Percentiles rank a stretch among this genome's conserved stretches.
These are phyloP conservation scores for Lentithecium fluviatile DNA, from an alignment of 495 filamentous ascomycete genomes.

Conservation along the genomic window DNA sequence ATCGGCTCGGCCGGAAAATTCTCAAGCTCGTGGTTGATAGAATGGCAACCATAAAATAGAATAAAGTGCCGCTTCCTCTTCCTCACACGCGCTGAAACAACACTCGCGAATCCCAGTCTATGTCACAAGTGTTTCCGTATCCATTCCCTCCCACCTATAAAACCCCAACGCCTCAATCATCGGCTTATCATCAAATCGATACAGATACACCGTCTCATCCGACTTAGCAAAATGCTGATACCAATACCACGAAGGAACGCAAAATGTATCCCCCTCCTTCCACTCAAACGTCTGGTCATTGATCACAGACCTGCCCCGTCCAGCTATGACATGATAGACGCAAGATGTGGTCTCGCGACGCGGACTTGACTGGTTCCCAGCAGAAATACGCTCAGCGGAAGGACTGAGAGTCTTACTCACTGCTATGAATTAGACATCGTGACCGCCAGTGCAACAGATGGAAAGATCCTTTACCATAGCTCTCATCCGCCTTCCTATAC, in stretches of 20 bases:
- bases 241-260: constrained; percentile 48
- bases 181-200: constrained; percentile 50
- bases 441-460: neutral
- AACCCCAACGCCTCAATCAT: constrained; percentile 50
- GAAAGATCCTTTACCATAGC: constrained; percentile 35
- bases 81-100: too few species aligned
- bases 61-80: too few species aligned
- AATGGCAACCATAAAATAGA: too few species aligned
- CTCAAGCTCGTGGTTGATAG: too few species aligned
- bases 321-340: constrained; percentile 48
- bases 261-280: constrained; percentile 49
- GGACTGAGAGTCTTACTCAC: constrained; percentile 44
- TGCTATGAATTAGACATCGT: constrained; percentile 3
- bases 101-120: neutral
- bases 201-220: constrained; percentile 47
- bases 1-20: too few species aligned
- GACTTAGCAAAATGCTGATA: constrained; percentile 47
- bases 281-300: constrained; percentile 41
- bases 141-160: constrained; percentile 43
- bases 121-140: constrained; percentile 36
- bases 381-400: constrained; percentile 44
- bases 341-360: constrained; percentile 46
- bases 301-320: constrained; percentile 42
- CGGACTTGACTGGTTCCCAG: constrained; percentile 33
- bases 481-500: constrained; percentile 42